A percentile compares a stretch with the other conserved stretches of the same genome.
These are phyloP conservation scores for Phytophthora litchii DNA, from an alignment of 352 stramenopile genomes.

Conservation along the genomic window DNA sequence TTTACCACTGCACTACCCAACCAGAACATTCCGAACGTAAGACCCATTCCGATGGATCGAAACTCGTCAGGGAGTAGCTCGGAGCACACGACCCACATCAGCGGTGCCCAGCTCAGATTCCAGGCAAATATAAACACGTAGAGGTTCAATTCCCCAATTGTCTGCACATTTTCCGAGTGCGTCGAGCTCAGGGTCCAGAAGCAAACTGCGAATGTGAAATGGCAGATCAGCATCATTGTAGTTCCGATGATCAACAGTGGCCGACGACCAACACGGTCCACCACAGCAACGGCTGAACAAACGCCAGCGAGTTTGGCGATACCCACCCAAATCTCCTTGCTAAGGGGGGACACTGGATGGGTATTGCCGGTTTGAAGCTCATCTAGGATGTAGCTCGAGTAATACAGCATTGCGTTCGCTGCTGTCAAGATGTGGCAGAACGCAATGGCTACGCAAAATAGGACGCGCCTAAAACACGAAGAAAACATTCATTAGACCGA, in stretches of 20 bases:
- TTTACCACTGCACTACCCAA: constrained; percentile 71
- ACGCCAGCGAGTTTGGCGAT: constrained; percentile 71
- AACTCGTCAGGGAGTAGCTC: constrained; percentile 71
- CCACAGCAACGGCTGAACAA: constrained; percentile 53
- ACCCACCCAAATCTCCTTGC: constrained; percentile 68
- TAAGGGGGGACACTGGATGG: constrained; percentile 27
- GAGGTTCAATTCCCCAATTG: constrained; percentile 61
- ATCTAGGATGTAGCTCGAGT: constrained; percentile 76
- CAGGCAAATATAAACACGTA: constrained; percentile 78
- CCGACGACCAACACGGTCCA: constrained; percentile 66
- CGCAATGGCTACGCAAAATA: constrained; percentile 63
- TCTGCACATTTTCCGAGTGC: constrained; percentile 32
- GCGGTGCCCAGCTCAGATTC: constrained; percentile 76
- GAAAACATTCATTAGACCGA: not conserved
- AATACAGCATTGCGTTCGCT: constrained; percentile 84
- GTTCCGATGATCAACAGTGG: constrained; percentile 66
- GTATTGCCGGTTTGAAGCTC: constrained; percentile 36
- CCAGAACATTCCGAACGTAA: constrained; percentile 79
- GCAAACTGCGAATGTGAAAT: constrained; percentile 56
- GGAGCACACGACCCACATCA: constrained; percentile 81
- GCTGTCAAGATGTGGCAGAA: constrained; percentile 71
- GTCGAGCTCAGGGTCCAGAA: constrained; percentile 51
- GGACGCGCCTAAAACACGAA: constrained; percentile 41
- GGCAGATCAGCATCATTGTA: constrained; percentile 50
- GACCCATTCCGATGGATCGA: constrained; percentile 72